Evolutionary conservation across 2,329 filamentous ascomycete species (phyloP).

Genomic region (Trematosphaeria pertusa): DNA sequence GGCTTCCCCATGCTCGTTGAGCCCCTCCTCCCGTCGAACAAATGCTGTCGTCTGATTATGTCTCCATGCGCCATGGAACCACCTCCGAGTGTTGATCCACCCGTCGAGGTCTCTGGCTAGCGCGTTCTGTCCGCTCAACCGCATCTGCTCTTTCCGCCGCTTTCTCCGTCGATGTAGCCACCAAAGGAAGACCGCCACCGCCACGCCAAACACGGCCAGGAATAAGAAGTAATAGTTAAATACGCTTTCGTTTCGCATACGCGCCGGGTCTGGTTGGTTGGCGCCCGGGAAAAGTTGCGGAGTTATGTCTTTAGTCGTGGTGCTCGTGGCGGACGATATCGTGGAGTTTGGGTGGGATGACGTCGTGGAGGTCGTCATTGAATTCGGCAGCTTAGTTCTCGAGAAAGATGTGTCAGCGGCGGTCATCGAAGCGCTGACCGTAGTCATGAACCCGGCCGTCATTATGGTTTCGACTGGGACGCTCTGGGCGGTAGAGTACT

Average conservation of each 20-base stretch:
- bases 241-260: slow-evolving; percentile 30
- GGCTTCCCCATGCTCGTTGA: slow-evolving; percentile 69
- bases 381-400: slow-evolving; percentile 1
- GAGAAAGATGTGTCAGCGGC: slow-evolving; percentile 3
- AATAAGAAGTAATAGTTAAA: slow-evolving; percentile 64
- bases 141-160: slow-evolving; percentile 38
- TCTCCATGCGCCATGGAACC: slow-evolving; percentile 35
- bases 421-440: slow-evolving; percentile 2
- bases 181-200: slow-evolving; percentile 52
- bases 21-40: slow-evolving; percentile 58
- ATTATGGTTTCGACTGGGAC: background rate
- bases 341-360: slow-evolving; percentile 10
- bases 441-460: background rate
- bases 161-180: slow-evolving; percentile 55
- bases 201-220: slow-evolving; percentile 59
- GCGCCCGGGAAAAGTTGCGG: slow-evolving; percentile 17
- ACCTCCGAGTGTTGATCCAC: slow-evolving; percentile 39
- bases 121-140: slow-evolving; percentile 39
- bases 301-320: slow-evolving; percentile 2
- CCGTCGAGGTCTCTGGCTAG: slow-evolving; percentile 47
- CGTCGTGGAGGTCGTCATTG: slow-evolving; percentile 11
- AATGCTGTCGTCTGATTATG: slow-evolving; percentile 22
- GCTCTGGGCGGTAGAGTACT: slow-evolving; percentile 1
- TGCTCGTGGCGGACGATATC: slow-evolving; percentile 2
- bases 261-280: slow-evolving; percentile 5